phyloP scores from a whole-genome alignment of 1,284 basidiomycete genomes.

The Malassezia sp. region DNA sequence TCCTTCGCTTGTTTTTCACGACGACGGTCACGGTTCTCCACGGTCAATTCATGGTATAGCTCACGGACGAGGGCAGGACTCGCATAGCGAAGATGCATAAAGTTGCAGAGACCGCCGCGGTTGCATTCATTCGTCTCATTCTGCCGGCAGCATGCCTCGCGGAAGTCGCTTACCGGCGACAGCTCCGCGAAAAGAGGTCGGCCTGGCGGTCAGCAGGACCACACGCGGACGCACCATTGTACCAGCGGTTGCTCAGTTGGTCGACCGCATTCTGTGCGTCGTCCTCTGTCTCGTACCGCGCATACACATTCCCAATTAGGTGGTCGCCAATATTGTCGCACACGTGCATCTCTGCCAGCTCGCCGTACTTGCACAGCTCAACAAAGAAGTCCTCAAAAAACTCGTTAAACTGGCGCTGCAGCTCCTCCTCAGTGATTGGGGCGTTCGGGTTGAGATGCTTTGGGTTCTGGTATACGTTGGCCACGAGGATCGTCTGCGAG shows the following conservation, averaged over 20 bases:
- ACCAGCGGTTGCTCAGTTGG: slow-evolving; percentile 90
- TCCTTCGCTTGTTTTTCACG: slow-evolving; percentile 15
- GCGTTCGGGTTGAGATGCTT: slow-evolving; percentile 71
- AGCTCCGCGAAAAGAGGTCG: slow-evolving; percentile 93
- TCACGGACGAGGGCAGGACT: slow-evolving; percentile 22
- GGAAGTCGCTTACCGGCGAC: slow-evolving; percentile 95
- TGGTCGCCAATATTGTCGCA: slow-evolving; percentile 99
- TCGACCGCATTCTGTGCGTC: slow-evolving; percentile 90
- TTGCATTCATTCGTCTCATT: slow-evolving; percentile 57
- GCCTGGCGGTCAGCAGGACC: too few species aligned
- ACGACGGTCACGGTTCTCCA: slow-evolving; percentile 27
- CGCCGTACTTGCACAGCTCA: slow-evolving; percentile 85
- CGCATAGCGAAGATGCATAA: slow-evolving; percentile 68
- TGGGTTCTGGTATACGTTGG: slow-evolving; percentile 99
- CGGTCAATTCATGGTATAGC: slow-evolving; percentile 35
- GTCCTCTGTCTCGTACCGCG: slow-evolving; percentile 94
- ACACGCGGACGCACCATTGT: too few species aligned
- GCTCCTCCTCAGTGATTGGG: slow-evolving; percentile 62
- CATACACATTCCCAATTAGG: slow-evolving; percentile 96
- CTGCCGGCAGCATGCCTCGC: slow-evolving; percentile 95
- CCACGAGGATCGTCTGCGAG: slow-evolving; percentile 89
- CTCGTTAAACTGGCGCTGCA: slow-evolving; percentile 90
- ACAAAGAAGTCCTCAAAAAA: slow-evolving; percentile 73
- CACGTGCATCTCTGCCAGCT: slow-evolving; percentile 83
- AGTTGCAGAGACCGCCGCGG: slow-evolving; percentile 71